A percentile compares a stretch with the other conserved stretches of the same genome.
These are phyloP conservation scores for Blastobotrys parvus DNA, from an alignment of 805 yeast species.

Conservation along the genomic window DNA sequence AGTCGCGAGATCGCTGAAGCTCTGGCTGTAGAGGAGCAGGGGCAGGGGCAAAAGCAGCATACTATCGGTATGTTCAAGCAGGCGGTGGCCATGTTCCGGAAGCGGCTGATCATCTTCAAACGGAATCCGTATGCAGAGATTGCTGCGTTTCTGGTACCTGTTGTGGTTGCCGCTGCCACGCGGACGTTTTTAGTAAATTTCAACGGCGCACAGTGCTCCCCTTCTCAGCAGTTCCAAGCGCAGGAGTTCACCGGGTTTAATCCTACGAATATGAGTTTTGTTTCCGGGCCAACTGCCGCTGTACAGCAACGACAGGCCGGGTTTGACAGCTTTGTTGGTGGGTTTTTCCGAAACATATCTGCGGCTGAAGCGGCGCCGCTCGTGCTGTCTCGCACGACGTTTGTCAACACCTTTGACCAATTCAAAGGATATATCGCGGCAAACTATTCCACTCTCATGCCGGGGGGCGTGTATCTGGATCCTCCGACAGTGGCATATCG, in stretches of 20 bases:
- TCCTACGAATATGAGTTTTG: slow-evolving; percentile 7
- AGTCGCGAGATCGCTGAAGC: not conserved
- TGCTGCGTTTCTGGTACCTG: slow-evolving; percentile 23
- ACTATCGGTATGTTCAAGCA: slow-evolving; percentile 18
- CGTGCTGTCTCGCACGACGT: slow-evolving; percentile 6
- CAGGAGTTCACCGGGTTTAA: slow-evolving; percentile 16
- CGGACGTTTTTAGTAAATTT: slow-evolving; percentile 15
- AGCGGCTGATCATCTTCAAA: slow-evolving; percentile 23
- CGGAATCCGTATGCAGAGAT: slow-evolving; percentile 24
- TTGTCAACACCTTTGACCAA: slow-evolving; percentile 17
- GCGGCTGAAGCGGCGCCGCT: slow-evolving; percentile 10
- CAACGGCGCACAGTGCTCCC: slow-evolving; percentile 15
- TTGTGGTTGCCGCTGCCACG: slow-evolving; percentile 25
- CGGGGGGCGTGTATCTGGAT: slow-evolving; percentile 27
- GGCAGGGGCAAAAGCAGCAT: not conserved
- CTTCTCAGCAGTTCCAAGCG: slow-evolving; percentile 5
- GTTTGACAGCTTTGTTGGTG: not conserved
- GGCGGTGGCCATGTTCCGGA: slow-evolving; percentile 24
- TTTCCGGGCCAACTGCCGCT: slow-evolving; percentile 11
- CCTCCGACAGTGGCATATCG: slow-evolving; percentile 23
- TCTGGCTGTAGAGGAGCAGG: slow-evolving; percentile 1
- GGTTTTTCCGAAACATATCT: slow-evolving; percentile 8
- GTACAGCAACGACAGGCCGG: not conserved
- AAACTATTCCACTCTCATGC: slow-evolving; percentile 21
- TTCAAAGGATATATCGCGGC: slow-evolving; percentile 16